Base-by-base conservation (phyloP, 805 yeast species). In the Groenewaldozyma tartarivorans region DNA sequence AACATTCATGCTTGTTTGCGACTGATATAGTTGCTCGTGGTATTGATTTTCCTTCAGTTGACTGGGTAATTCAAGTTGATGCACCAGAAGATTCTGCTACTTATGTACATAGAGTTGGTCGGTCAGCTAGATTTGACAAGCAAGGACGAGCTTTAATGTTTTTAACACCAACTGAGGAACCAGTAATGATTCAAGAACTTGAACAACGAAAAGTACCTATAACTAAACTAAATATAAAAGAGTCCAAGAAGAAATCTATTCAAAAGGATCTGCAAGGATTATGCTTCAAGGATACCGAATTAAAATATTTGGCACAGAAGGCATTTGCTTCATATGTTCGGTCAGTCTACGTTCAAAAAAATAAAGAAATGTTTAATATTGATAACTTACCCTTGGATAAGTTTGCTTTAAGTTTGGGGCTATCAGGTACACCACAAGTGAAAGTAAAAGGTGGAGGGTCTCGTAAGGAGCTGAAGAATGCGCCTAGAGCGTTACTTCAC, bases 391-490 rank as follows among this genome's bases (percentile, higher is more conserved):
- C 95, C 2, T 64, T 80, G 2, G 96, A 90, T 48, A 83, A 74
- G 42, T 87, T 68, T 61, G 97, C 99, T 4, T 29, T 74, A 44
- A 82, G 95, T 3, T 61, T 88, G 36, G 99, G 99, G 6, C 70
- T 92, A 33, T 96, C 97, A 1, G 95, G 96, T 41, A 95, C 95
- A 2, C 99, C 99, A 33, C 80, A 83, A 52, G 81, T 92, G 52
- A 87, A 85, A 57, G 72, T 90, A 42, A 38, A 38, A 34, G 40
- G 35, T 4, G 81, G 78, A 13, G 48, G 52, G 13, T 58, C 60
- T 40, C 66, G 63, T 48, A 85, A 85, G 55, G 86, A 78, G 50
- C 64, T 75, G 64, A 90, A 90, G 61, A 90, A 90, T 58, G 75
- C 79, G 20, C 79, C 95, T 1, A 74, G 95, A 54, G 77, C 78